phyloP scores from a whole-genome alignment of 768 basidiomycete species.

The Tephrocybe sp. region DNA sequence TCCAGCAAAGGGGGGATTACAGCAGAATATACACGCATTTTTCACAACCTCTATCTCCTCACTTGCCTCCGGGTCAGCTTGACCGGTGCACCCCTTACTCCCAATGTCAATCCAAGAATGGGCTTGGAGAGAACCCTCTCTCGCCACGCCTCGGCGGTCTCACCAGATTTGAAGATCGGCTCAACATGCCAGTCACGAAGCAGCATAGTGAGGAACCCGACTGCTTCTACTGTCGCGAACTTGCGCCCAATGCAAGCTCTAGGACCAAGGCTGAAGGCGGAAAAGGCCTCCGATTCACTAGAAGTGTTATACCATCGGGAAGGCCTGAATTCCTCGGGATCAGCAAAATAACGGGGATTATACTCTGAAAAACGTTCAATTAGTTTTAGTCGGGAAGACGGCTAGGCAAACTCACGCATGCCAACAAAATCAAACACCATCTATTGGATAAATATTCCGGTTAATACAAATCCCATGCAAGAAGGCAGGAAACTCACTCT shows the following conservation, averaged over 20 bases:
- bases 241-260: slow-evolving; percentile 57
- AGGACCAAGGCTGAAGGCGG: slow-evolving; percentile 48
- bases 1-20: too few relatives aligned
- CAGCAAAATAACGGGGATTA: slow-evolving; percentile 47
- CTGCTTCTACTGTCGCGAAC: slow-evolving; percentile 51
- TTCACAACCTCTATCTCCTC: background rate
- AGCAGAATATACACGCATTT: too few relatives aligned
- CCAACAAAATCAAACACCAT: background rate
- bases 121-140: slow-evolving; percentile 32
- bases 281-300: slow-evolving; percentile 39
- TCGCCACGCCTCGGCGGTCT: slow-evolving; percentile 38
- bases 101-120: slow-evolving; percentile 31
- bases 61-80: slow-evolving; percentile 21
- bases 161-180: slow-evolving; percentile 35
- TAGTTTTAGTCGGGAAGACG: background rate
- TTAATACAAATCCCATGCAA: background rate
- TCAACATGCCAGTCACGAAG: slow-evolving; percentile 53
- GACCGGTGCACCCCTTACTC: slow-evolving; percentile 29
- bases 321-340: slow-evolving; percentile 46
- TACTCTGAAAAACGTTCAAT: slow-evolving; percentile 32
- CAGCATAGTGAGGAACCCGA: slow-evolving; percentile 51
- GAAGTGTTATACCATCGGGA: slow-evolving; percentile 47
- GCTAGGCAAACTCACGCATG: background rate
- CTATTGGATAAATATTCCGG: background rate
- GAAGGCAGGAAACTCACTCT: background rate